Conservation (phyloP, 768 basidiomycete species). For the Chalciporus chontae region DNA sequence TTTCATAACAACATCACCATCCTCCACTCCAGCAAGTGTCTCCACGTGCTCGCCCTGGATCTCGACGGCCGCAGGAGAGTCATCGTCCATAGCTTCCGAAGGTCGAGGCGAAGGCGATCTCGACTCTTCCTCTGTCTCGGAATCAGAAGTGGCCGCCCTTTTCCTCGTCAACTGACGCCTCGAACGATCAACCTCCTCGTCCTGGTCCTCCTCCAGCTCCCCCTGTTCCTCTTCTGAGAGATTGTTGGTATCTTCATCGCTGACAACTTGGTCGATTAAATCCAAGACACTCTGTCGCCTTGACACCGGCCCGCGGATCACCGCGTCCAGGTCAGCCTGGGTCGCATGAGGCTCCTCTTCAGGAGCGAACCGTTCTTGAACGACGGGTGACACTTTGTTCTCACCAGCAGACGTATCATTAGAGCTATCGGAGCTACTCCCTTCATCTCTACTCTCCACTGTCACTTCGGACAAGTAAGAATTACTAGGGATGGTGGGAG, state of each 20-base stretch:
- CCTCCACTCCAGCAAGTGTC: not conserved
- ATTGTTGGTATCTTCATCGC: conserved; percentile 32
- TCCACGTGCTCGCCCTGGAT: not conserved
- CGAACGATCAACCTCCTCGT: conserved; percentile 30
- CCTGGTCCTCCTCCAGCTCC: conserved; percentile 40
- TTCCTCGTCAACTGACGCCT: conserved; percentile 33
- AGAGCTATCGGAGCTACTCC: conserved; percentile 38
- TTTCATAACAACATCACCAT: conserved; percentile 6
- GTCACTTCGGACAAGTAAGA: conserved; percentile 35
- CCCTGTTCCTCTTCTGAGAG: conserved; percentile 40
- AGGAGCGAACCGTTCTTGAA: not conserved
- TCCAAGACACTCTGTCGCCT: conserved; percentile 18
- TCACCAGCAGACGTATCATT: conserved; percentile 17
- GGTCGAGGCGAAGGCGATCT: conserved; percentile 14
- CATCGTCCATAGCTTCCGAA: conserved; percentile 16
- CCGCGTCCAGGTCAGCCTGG: conserved; percentile 35
- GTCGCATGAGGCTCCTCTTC: conserved; percentile 2
- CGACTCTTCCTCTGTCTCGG: conserved; percentile 31
- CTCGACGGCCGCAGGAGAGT: conserved; percentile 33
- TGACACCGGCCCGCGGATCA: conserved; percentile 40
- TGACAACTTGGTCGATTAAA: conserved; percentile 31
- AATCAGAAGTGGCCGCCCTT: conserved; percentile 30
- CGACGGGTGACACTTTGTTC: conserved; percentile 5
- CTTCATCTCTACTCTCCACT: conserved; percentile 36
- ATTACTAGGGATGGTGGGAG: conserved; percentile 27